Percentiles rank a stretch among this genome's conserved stretches.
Evolutionary conservation across 1,139 yeast genomes (phyloP).

Genomic region (Yamadazyma aaseri): DNA sequence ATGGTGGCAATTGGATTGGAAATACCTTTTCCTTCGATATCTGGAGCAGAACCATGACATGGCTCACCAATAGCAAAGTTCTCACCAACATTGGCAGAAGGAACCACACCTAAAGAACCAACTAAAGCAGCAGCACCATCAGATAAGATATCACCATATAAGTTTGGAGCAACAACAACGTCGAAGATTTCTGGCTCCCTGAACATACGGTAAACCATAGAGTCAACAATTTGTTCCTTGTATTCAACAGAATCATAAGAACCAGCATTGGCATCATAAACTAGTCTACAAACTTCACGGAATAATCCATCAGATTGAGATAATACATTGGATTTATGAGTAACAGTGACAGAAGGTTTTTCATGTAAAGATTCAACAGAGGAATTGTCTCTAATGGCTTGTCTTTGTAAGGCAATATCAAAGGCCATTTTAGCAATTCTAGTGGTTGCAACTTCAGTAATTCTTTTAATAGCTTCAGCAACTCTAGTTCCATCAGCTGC

Average conservation of each 20-base stretch:
- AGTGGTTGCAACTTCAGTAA: conserved; percentile 81
- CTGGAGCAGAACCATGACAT: conserved; percentile 99
- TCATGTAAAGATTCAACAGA: conserved; percentile 35
- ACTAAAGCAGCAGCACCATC: conserved; percentile 99
- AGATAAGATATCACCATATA: conserved; percentile 94
- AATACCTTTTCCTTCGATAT: conserved; percentile 91
- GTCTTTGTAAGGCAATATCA: conserved; percentile 91
- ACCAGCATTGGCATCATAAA: conserved; percentile 65
- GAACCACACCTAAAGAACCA: conserved; percentile 97
- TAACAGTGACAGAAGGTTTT: conserved; percentile 78
- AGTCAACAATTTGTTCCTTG: conserved; percentile 96
- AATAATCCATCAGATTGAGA: conserved; percentile 92
- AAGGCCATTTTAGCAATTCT: conserved; percentile 89
- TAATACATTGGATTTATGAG: conserved; percentile 94
- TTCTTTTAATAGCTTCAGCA: conserved; percentile 97
- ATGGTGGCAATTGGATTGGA: conserved; percentile 97
- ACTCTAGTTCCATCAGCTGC: conserved; percentile 75
- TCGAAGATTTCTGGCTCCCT: conserved; percentile 96
- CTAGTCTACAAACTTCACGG: conserved; percentile 84
- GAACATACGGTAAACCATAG: conserved; percentile 98
- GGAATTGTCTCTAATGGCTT: conserved; percentile 67
- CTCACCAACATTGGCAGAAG: conserved; percentile 97
- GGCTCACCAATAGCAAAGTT: conserved; percentile 97
- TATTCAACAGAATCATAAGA: conserved; percentile 58
- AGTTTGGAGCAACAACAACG: conserved; percentile 97